These are phyloP conservation scores for Colletotrichum sp. DNA, from an alignment of 2,329 filamentous ascomycete species.

Conservation along the genomic window DNA sequence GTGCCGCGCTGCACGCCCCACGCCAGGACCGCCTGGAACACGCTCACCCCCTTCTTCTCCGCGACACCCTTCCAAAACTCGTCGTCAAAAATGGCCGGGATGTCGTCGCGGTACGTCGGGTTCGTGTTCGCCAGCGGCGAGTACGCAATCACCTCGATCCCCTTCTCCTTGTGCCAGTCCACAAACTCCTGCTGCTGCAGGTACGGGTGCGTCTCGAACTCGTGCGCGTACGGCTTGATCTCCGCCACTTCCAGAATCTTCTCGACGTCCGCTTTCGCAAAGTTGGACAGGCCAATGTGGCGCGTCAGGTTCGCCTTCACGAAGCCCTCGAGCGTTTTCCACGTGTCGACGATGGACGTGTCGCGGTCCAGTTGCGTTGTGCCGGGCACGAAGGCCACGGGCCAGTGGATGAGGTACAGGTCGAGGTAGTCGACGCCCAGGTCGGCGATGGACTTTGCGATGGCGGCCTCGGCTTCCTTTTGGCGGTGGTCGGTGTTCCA, in stretches of 20 bases:
- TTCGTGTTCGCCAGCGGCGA: conserved; percentile 39
- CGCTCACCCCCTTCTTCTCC: conserved; percentile 31
- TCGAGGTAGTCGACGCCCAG: conserved; percentile 56
- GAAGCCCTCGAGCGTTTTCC: conserved; percentile 62
- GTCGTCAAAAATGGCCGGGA: conserved; percentile 27
- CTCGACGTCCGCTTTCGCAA: conserved; percentile 30
- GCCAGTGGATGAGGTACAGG: conserved; percentile 55
- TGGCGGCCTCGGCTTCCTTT: conserved; percentile 37
- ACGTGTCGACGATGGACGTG: conserved; percentile 49
- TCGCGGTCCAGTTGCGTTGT: conserved; percentile 31
- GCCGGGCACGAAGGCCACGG: conserved; percentile 38
- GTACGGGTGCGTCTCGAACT: conserved; percentile 62
- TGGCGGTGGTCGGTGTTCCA: conserved; percentile 58
- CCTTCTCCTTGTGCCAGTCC: conserved; percentile 33
- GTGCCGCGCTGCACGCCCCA: conserved; percentile 38
- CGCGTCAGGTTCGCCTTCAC: conserved; percentile 56
- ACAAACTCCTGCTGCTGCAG: conserved; percentile 40
- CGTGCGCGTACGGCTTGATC: conserved; percentile 27
- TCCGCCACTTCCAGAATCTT: conserved; percentile 18
- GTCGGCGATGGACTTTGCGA: conserved; percentile 50
- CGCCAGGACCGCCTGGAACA: conserved; percentile 36
- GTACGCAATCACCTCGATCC: conserved; percentile 37
- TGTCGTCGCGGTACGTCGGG: conserved; percentile 32
- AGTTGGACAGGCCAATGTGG: conserved; percentile 69
- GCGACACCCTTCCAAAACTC: conserved; percentile 27